These are phyloP conservation scores for Borovskyia barvae DNA, from an alignment of 208 protist species.

Conservation along the genomic window DNA sequence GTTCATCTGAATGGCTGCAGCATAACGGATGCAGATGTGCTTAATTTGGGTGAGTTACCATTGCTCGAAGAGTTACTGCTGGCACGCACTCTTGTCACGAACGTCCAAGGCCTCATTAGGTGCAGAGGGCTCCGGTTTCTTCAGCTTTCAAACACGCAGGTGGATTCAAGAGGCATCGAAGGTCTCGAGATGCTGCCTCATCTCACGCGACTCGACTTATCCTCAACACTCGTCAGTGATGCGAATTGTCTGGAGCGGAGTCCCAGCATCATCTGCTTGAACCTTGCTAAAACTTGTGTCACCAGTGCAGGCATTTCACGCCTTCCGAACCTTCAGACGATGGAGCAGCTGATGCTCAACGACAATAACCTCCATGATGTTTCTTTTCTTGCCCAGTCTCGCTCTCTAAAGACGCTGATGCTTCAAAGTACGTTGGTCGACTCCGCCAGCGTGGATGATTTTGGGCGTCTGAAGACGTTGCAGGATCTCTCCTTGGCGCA, in stretches of 20 bases:
- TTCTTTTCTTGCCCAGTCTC: constrained; percentile 9
- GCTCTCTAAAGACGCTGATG: constrained; percentile 14
- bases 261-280: constrained; percentile 16
- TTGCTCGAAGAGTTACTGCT: constrained; percentile 22
- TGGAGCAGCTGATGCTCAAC: constrained; percentile 24
- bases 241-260: constrained; percentile 9
- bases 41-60: constrained; percentile 11
- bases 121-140: constrained; percentile 11
- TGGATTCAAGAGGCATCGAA: constrained; percentile 12
- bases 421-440: constrained; percentile 22
- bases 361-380: constrained; percentile 13
- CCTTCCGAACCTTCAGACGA: not conserved
- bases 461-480: constrained; percentile 13
- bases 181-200: constrained; percentile 16
- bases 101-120: constrained; percentile 4
- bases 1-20: constrained; percentile 25
- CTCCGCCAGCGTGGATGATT: constrained; percentile 6
- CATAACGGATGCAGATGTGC: constrained; percentile 10
- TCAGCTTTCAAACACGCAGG: constrained; percentile 17
- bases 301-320: constrained; percentile 10
- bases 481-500: constrained; percentile 22
- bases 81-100: constrained; percentile 14
- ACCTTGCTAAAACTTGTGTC: constrained; percentile 23
- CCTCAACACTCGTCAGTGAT: constrained; percentile 17
- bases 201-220: constrained; percentile 24